Percentiles rank a stretch among this genome's conserved stretches.
phyloP scores from a whole-genome alignment of 306 rosid species.

The Vigna trinervia region DNA sequence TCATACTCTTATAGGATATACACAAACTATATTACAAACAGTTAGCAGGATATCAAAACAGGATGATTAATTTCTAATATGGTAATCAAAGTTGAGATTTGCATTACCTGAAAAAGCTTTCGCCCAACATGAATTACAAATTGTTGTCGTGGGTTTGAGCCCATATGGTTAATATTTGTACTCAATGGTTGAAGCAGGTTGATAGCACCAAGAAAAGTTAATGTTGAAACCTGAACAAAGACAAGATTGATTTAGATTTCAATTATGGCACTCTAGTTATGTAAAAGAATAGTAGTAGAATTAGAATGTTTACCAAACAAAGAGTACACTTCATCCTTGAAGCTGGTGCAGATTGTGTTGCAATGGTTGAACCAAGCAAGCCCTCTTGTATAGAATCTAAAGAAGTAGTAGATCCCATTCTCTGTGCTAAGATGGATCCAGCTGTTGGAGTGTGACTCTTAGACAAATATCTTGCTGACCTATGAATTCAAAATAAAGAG shows the following conservation, averaged over 20 bases:
- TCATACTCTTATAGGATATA: conserved; percentile 38
- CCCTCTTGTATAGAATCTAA: conserved; percentile 57
- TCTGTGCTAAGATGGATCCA: conserved; percentile 65
- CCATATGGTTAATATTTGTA: conserved; percentile 37
- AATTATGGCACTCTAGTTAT: conserved; percentile 3
- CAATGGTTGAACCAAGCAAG: conserved; percentile 60
- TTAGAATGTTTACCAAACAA: conserved; percentile 65
- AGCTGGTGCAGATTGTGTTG: conserved; percentile 55
- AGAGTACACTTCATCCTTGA: conserved; percentile 60
- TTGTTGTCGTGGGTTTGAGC: conserved; percentile 55
- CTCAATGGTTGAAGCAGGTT: conserved; percentile 57
- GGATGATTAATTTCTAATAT: conserved; percentile 4
- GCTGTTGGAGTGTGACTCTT: conserved; percentile 72
- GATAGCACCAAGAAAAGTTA: conserved; percentile 64
- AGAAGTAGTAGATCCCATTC: conserved; percentile 44
- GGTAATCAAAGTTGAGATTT: conserved; percentile 29
- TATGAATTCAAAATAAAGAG: conserved; percentile 47
- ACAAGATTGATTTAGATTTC: conserved; percentile 32
- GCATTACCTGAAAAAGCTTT: conserved; percentile 76
- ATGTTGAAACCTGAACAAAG: conserved; percentile 61
- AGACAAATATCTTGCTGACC: conserved; percentile 87
- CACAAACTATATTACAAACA: conserved; percentile 21
- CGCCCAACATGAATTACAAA: conserved; percentile 73
- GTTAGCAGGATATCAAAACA: neutral
- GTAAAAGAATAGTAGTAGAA: conserved; percentile 31